phyloP scores from a whole-genome alignment of 495 filamentous ascomycete species.

The Beverwykella pulmonaria region DNA sequence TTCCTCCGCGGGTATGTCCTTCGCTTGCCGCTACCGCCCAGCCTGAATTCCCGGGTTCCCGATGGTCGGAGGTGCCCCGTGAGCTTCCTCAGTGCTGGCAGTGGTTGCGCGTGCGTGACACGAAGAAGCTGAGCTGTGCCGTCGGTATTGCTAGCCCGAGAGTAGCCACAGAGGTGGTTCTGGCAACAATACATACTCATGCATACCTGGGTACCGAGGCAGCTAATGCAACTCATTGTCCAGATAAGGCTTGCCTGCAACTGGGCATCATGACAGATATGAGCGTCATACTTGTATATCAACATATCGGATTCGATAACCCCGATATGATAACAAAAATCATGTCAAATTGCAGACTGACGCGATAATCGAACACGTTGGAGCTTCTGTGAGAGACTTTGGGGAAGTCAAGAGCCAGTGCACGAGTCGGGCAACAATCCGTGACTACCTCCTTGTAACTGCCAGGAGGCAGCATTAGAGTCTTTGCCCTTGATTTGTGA shows the following conservation, averaged over 20 bases:
- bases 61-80: slow-evolving; percentile 13
- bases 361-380: too few species aligned
- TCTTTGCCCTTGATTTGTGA: too few species aligned
- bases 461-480: too few species aligned
- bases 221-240: not conserved
- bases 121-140: slow-evolving; percentile 7
- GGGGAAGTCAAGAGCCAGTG: too few species aligned
- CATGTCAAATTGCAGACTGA: too few species aligned
- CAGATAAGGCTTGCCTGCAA: not conserved
- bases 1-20: not conserved
- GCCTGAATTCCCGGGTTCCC: slow-evolving; percentile 6
- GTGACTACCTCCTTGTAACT: too few species aligned
- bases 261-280: not conserved
- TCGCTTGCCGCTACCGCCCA: slow-evolving; percentile 9
- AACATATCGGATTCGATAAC: not conserved
- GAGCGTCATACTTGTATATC: not conserved
- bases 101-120: slow-evolving; percentile 10
- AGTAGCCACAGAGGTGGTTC: slow-evolving; percentile 6
- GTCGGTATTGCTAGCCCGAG: not conserved
- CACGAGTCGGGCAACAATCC: too few species aligned
- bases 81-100: not conserved
- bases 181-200: not conserved
- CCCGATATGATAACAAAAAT: not conserved
- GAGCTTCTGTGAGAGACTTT: too few species aligned
- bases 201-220: too few species aligned